Base-by-base conservation (phyloP, 2,329 filamentous ascomycete genomes). In the Aspergillus carbonarius region DNA sequence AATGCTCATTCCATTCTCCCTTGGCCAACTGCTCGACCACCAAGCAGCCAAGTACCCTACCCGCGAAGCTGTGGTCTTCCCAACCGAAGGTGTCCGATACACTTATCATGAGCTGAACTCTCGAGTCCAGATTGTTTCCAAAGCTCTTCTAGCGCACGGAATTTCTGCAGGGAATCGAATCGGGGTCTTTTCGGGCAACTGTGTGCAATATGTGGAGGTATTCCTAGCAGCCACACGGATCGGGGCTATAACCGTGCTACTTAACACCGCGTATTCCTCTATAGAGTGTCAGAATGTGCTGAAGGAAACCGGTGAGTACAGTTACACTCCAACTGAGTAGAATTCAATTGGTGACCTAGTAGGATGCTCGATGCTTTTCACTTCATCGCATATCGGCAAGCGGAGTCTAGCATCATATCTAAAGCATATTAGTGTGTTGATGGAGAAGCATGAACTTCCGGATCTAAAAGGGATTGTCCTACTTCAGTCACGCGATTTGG, bases 211-310 rank as follows among this genome's bases (percentile, higher is more conserved):
- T 58, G 61, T 87, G n/a, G 80, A 86, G 15, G 81, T 89, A 13
- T 88, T 89, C 76, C 88, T 90, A 60, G 87, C 86, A 7, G 85
- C 83, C 20, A 83, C 84, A 53, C 79, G 83, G 56, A 39, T 88
- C 42, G 85, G 85, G 15, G 83, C 81, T 50, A 83, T 87, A 23
- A 79, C 37, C 13, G 48, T 90, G 53, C 87, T 90, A 49, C 89
- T 90, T 49, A 91, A 91, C 76, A 90, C 89, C 74, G 91, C 88
- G 0, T 91, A 91, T 70, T 91, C 88, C 46, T 32, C 30, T 32
- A 32, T 10, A 32, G 30, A 32, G 9, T 32, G 30, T 10, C 30
- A 32, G 30, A 32, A 32, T 10, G 30, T 32, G 30, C 9, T 32
- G 9, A 32, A 32, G 30, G 8, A 32, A 12, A 10, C 30, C 4